Conservation (phyloP, 805 yeast species). For the Komagataella pastoris region DNA sequence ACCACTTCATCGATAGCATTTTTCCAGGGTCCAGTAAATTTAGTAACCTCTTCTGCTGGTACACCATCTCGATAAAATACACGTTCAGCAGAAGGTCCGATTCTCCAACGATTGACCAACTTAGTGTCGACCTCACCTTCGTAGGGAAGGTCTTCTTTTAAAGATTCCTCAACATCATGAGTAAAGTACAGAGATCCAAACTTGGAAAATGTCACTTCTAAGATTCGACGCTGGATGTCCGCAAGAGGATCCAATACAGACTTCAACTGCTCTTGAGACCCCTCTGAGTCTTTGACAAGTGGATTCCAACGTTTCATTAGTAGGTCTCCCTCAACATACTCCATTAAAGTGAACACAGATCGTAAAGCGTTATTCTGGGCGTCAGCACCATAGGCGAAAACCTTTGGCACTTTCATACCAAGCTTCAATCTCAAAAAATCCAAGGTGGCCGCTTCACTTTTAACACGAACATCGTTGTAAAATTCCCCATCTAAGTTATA, state of each 20-base stretch:
- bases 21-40: slow-evolving; percentile 69
- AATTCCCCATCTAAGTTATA: slow-evolving; percentile 60
- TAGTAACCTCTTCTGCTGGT: slow-evolving; percentile 32
- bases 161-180: slow-evolving; percentile 39
- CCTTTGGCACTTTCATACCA: slow-evolving; percentile 60
- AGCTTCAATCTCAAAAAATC: slow-evolving; percentile 64
- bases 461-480: slow-evolving; percentile 52
- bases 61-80: slow-evolving; percentile 54
- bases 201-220: slow-evolving; percentile 47
- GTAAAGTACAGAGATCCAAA: slow-evolving; percentile 78
- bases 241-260: slow-evolving; percentile 62
- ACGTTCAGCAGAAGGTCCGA: slow-evolving; percentile 83
- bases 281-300: slow-evolving; percentile 41
- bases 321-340: slow-evolving; percentile 63
- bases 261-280: slow-evolving; percentile 35
- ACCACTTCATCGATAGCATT: slow-evolving; percentile 34
- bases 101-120: slow-evolving; percentile 62
- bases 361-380: slow-evolving; percentile 43
- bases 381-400: slow-evolving; percentile 51
- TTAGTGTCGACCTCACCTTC: slow-evolving; percentile 46
- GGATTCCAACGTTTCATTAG: slow-evolving; percentile 92
- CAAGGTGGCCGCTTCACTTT: slow-evolving; percentile 88
- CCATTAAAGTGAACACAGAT: slow-evolving; percentile 72
- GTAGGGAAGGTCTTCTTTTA: slow-evolving; percentile 20
- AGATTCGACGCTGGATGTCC: slow-evolving; percentile 39